Conservation (phyloP, 345 rosid species). For the Erysimum cheiranthoides region DNA sequence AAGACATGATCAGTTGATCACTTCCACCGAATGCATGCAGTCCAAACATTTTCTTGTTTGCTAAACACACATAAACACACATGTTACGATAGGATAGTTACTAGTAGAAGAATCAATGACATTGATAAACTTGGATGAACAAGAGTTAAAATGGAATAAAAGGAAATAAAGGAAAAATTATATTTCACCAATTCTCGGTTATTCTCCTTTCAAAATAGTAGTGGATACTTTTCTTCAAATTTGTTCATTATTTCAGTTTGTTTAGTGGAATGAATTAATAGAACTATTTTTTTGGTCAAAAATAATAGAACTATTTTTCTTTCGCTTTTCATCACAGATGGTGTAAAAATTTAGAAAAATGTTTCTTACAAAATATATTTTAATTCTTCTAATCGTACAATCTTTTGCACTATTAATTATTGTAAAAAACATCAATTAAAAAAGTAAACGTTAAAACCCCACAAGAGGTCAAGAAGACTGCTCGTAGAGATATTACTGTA, state of each 20-base stretch:
- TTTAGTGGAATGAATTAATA: neutral
- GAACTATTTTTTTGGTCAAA: too few relatives aligned
- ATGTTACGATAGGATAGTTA: neutral
- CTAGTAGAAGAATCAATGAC: neutral
- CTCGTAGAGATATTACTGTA: too few relatives aligned
- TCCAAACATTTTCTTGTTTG: too few relatives aligned
- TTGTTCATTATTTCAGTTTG: neutral
- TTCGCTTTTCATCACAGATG: neutral
- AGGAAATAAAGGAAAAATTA: too few relatives aligned
- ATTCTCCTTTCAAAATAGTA: neutral
- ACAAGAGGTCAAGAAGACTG: too few relatives aligned
- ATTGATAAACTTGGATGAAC: neutral
- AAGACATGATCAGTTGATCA: neutral
- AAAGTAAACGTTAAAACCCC: too few relatives aligned
- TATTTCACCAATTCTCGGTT: neutral
- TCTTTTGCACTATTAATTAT: too few relatives aligned
- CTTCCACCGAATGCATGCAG: neutral
- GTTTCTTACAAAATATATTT: too few relatives aligned
- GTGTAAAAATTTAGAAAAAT: neutral
- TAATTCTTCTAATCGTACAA: too few relatives aligned
- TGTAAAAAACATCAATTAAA: too few relatives aligned
- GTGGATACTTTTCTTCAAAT: neutral
- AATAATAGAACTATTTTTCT: neutral
- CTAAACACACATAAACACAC: conserved; percentile 2
- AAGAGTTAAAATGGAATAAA: neutral